These are phyloP conservation scores for Suillus paluster DNA, from an alignment of 768 basidiomycete genomes.

Conservation along the genomic window DNA sequence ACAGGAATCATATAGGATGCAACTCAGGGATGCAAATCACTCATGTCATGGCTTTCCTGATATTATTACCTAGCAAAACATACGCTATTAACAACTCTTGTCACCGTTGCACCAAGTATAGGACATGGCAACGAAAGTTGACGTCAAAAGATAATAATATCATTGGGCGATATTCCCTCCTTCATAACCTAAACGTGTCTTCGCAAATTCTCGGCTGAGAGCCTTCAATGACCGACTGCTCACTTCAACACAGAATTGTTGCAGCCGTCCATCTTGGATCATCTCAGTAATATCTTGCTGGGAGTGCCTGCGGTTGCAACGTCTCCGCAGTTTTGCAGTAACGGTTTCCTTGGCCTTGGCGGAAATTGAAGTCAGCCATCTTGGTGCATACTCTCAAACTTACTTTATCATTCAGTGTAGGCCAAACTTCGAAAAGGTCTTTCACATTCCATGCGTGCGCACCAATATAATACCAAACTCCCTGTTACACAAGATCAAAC, in stretches of 20 bases:
- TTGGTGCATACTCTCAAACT: conserved; percentile 10
- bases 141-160: not conserved
- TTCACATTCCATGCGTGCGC: conserved; percentile 47
- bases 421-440: conserved; percentile 42
- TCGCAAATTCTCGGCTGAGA: conserved; percentile 28
- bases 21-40: not conserved
- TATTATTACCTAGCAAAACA: not conserved
- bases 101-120: not conserved
- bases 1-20: too few relatives aligned
- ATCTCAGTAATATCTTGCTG: conserved; percentile 39
- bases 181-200: conserved; percentile 1
- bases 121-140: not conserved
- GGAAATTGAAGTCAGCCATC: conserved; percentile 13
- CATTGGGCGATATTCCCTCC: not conserved
- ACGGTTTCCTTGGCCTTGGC: conserved; percentile 39
- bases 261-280: conserved; percentile 47
- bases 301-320: conserved; percentile 36
- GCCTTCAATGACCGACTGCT: conserved; percentile 23
- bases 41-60: not conserved
- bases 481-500: conserved; percentile 30
- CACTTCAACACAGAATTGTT: conserved; percentile 49
- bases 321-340: conserved; percentile 38
- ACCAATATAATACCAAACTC: conserved; percentile 56
- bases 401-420: conserved; percentile 41
- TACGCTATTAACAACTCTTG: not conserved